These are phyloP conservation scores for Paramecium caudatum DNA, from an alignment of 73 alveolate species.

Conservation along the genomic window DNA sequence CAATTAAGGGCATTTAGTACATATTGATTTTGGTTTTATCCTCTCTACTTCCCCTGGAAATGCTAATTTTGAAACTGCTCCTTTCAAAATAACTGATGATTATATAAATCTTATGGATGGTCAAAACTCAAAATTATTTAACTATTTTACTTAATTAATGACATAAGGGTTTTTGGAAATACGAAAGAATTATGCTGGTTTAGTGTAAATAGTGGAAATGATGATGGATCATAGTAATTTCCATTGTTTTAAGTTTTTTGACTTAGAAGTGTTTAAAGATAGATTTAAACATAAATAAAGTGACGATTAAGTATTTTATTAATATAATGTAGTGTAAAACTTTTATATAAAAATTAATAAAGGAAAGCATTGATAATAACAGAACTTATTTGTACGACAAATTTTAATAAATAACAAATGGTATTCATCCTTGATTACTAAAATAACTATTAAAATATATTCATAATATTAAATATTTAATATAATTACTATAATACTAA, in stretches of 20 bases:
- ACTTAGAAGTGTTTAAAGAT: conserved; percentile 51
- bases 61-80: conserved; percentile 97
- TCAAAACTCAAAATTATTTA: conserved; percentile 37
- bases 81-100: conserved; percentile 93
- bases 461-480: too few relatives aligned
- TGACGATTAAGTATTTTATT: conserved; percentile 19
- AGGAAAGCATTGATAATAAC: conserved; percentile 57
- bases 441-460: too few relatives aligned
- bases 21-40: conserved; percentile 97
- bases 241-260: conserved; percentile 63
- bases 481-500: too few relatives aligned
- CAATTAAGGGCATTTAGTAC: conserved; percentile 96
- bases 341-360: conserved; percentile 42
- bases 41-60: conserved; percentile 97
- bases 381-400: conserved; percentile 70
- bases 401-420: conserved; percentile 62
- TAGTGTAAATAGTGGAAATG: conserved; percentile 52
- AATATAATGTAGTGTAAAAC: conserved; percentile 15
- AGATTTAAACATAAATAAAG: conserved; percentile 55
- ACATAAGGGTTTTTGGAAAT: conserved; percentile 60
- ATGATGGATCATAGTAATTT: conserved; percentile 63
- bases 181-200: conserved; percentile 17
- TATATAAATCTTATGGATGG: conserved; percentile 70
- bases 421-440: conserved; percentile 57
- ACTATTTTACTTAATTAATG: conserved; percentile 44